phyloP scores from a whole-genome alignment of 2,329 filamentous ascomycete genomes.

The Trichoderma simmonsii region DNA sequence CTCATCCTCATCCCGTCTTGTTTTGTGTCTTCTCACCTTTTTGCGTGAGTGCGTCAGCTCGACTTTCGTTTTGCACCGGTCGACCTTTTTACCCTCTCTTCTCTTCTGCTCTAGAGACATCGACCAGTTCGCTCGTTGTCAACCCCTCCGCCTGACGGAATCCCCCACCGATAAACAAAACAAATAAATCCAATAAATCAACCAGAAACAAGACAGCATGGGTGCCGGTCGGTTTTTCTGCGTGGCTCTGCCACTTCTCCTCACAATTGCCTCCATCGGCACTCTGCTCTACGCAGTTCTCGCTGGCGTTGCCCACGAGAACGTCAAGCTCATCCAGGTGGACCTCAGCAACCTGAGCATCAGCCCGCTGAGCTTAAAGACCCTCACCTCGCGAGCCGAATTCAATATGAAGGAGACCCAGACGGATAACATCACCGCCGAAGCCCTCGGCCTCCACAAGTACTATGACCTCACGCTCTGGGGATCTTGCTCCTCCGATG shows the following conservation, averaged over 20 bases:
- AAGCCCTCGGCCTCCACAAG: conserved; percentile 62
- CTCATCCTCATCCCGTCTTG: conserved; percentile 9
- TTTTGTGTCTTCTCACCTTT: not conserved
- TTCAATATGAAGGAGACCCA: conserved; percentile 18
- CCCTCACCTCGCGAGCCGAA: conserved; percentile 23
- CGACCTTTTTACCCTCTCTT: not conserved
- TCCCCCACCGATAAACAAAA: conserved; percentile 10
- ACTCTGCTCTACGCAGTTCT: conserved; percentile 60
- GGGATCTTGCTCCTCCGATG: conserved; percentile 73
- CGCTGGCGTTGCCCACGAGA: conserved; percentile 54
- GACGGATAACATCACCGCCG: conserved; percentile 53
- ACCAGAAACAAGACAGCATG: conserved; percentile 36
- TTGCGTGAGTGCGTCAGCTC: not conserved
- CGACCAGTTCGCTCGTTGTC: conserved; percentile 6
- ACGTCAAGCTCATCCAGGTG: conserved; percentile 57
- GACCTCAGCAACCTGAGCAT: conserved; percentile 58
- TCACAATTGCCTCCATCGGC: conserved; percentile 75
- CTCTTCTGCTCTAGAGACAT: not conserved
- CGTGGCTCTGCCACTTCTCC: conserved; percentile 79
- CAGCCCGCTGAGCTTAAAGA: conserved; percentile 24
- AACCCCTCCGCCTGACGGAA: not conserved
- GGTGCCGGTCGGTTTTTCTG: conserved; percentile 76
- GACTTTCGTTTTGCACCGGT: conserved; percentile 12
- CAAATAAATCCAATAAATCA: not conserved
- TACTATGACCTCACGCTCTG: conserved; percentile 80